Evolutionary conservation across 768 basidiomycete genomes (phyloP).

Genomic region (Boletellus ananiceps): DNA sequence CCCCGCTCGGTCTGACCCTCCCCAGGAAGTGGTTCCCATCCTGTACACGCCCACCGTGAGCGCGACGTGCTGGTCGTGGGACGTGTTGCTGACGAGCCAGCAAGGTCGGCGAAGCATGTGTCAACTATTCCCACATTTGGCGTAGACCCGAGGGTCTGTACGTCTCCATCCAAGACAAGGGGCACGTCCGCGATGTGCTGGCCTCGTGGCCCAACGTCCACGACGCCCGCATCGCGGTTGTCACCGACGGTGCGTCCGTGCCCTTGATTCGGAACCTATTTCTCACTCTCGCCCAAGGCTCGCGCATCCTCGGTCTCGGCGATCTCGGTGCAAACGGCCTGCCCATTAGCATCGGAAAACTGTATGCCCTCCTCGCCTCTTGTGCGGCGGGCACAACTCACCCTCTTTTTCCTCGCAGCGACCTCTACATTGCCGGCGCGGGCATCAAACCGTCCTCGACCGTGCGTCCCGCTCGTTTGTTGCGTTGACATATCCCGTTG

Average conservation of each 20-base stretch:
- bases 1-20: constrained; percentile 1
- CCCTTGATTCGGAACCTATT: neutral
- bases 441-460: constrained; percentile 54
- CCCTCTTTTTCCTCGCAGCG: constrained; percentile 30
- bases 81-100: neutral
- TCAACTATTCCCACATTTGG: constrained; percentile 68
- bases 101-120: constrained; percentile 67
- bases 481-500: neutral
- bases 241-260: constrained; percentile 57
- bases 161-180: constrained; percentile 64
- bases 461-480: constrained; percentile 14
- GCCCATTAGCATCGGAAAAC: constrained; percentile 67
- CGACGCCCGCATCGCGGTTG: constrained; percentile 62
- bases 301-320: constrained; percentile 68
- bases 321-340: constrained; percentile 39
- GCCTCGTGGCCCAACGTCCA: constrained; percentile 44
- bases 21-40: constrained; percentile 58
- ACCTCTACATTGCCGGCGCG: constrained; percentile 68
- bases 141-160: constrained; percentile 56
- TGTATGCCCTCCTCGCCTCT: constrained; percentile 38
- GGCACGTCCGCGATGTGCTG: constrained; percentile 55
- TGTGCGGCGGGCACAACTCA: neutral
- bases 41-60: constrained; percentile 71
- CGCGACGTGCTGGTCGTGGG: constrained; percentile 4
- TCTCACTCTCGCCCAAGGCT: constrained; percentile 34